Conservation (phyloP, 2,329 filamentous ascomycete species). For the Didymella segeticola region DNA sequence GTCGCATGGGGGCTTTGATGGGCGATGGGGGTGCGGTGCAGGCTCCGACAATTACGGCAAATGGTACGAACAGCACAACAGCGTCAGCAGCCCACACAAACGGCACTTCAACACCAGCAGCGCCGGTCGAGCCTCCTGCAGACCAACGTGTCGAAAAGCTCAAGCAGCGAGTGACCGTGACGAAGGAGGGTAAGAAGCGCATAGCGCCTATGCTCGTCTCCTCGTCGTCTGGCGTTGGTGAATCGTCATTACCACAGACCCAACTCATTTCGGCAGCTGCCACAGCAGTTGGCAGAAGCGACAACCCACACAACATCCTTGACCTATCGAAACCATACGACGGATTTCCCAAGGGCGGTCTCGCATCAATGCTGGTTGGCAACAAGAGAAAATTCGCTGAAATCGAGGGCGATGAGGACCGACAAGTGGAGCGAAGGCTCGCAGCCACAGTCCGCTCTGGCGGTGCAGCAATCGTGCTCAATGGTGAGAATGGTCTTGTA, state of each 20-base stretch:
- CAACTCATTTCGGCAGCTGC: constrained; percentile 80
- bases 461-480: constrained; percentile 75
- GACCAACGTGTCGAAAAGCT: constrained; percentile 71
- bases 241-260: constrained; percentile 87
- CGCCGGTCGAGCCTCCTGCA: constrained; percentile 39
- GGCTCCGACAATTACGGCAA: constrained; percentile 60
- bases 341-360: constrained; percentile 86
- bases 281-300: constrained; percentile 67
- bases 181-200: constrained; percentile 95
- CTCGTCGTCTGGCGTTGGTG: constrained; percentile 83
- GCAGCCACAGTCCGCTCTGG: constrained; percentile 67
- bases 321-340: constrained; percentile 95
- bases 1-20: constrained; percentile 98
- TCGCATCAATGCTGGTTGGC: constrained; percentile 84
- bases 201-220: constrained; percentile 87
- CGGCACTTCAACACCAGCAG: constrained; percentile 53
- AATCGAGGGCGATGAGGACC: constrained; percentile 78
- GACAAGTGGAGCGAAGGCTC: constrained; percentile 65
- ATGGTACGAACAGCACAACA: constrained; percentile 60
- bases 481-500: constrained; percentile 78
- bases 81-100: constrained; percentile 34
- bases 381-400: constrained; percentile 87
- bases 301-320: constrained; percentile 80
- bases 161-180: constrained; percentile 91
- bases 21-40: constrained; percentile 67